A percentile compares a stretch with the other conserved stretches of the same genome.
These are phyloP conservation scores for Chlamydomonas eustigma DNA, from an alignment of 139 green algal genomes.

Conservation along the genomic window DNA sequence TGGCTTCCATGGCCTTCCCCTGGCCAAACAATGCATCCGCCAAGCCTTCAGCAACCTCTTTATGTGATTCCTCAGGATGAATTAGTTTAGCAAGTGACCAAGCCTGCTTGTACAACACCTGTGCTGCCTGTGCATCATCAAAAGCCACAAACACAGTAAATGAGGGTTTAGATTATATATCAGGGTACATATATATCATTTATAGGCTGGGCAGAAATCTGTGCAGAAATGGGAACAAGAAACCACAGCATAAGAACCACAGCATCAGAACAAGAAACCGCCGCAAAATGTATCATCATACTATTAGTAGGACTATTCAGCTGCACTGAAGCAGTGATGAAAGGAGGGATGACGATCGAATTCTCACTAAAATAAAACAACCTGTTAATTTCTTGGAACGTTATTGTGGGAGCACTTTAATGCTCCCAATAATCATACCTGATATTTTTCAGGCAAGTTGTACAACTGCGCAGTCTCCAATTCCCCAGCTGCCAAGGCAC, in stretches of 20 bases:
- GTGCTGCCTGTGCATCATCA: neutral
- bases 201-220: no score
- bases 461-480: neutral
- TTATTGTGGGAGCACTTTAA: no score
- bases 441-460: neutral
- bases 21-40: conserved; percentile 27
- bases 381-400: no score
- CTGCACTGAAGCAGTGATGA: no score
- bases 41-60: conserved; percentile 15
- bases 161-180: neutral
- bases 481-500: neutral
- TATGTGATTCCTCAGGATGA: conserved; percentile 12
- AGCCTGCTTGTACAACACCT: neutral
- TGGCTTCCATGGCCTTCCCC: conserved; percentile 25
- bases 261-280: no score
- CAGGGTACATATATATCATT: neutral
- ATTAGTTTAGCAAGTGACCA: conserved; percentile 18
- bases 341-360: no score
- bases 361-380: no score
- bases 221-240: no score
- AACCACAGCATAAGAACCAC: no score
- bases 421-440: neutral
- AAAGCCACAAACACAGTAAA: no score
- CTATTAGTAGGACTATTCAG: no score
- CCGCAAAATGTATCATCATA: no score